Conservation (phyloP, 1,284 basidiomycete genomes). For the Coniferiporia weirii region DNA sequence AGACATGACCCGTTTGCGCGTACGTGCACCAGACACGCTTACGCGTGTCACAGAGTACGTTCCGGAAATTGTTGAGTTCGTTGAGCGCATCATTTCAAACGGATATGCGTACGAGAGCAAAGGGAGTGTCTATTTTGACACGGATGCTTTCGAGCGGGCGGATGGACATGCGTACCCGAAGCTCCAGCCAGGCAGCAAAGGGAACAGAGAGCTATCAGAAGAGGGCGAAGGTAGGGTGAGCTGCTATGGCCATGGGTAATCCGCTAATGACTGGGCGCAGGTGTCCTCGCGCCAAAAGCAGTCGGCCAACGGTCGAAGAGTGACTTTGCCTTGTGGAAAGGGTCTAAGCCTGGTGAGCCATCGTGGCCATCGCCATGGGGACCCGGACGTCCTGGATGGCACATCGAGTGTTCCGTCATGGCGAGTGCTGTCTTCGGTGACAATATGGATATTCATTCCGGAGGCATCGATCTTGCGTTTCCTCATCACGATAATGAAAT, state of each 20-base stretch:
- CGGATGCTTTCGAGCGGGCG: slow-evolving; percentile 77
- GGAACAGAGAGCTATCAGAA: slow-evolving; percentile 85
- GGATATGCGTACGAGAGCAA: slow-evolving; percentile 89
- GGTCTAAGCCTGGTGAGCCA: slow-evolving; percentile 96
- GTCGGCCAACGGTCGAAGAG: slow-evolving; percentile 27
- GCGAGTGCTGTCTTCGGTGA: slow-evolving; percentile 89
- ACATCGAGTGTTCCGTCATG: slow-evolving; percentile 99
- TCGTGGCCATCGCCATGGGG: slow-evolving; percentile 98
- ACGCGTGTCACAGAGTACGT: slow-evolving; percentile 98
- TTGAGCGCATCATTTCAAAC: slow-evolving; percentile 81
- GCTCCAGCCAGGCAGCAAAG: slow-evolving; percentile 92
- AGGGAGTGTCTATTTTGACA: slow-evolving; percentile 96
- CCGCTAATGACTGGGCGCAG: slow-evolving; percentile 9
- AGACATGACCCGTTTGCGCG: slow-evolving; percentile 86
- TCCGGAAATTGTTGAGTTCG: slow-evolving; percentile 89
- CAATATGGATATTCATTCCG: slow-evolving; percentile 97
- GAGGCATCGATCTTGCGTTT: slow-evolving; percentile 95
- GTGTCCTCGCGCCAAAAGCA: slow-evolving; percentile 13
- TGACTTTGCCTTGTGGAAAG: slow-evolving; percentile 99
- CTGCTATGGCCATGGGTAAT: background rate
- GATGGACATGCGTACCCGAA: slow-evolving; percentile 85
- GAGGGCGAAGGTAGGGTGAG: slow-evolving; percentile 80
- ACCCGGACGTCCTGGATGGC: slow-evolving; percentile 96
- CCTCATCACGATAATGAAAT: slow-evolving; percentile 99
- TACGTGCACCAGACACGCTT: slow-evolving; percentile 85